Percentiles rank a stretch among this genome's conserved stretches.
phyloP scores from a whole-genome alignment of 2,329 filamentous ascomycete genomes.

The Neospermospora avenae region DNA sequence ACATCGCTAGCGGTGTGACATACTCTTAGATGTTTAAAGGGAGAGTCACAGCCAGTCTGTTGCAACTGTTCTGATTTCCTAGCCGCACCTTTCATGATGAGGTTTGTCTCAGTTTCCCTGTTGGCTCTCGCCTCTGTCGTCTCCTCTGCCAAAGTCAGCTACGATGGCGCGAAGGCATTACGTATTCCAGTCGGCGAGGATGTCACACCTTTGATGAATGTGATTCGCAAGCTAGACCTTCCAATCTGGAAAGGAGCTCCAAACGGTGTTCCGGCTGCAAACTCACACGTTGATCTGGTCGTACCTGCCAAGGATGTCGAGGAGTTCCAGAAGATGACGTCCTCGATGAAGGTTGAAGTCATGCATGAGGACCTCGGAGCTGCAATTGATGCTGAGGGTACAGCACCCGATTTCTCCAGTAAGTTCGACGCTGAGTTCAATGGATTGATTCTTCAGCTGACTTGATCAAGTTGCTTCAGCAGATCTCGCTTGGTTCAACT shows the following conservation, averaged over 20 bases:
- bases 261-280: slow-evolving; percentile 20
- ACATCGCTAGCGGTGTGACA: not conserved
- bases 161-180: slow-evolving; percentile 42
- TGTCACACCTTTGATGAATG: slow-evolving; percentile 34
- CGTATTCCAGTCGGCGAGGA: slow-evolving; percentile 38
- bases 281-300: slow-evolving; percentile 41
- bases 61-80: not conserved
- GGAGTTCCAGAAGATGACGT: slow-evolving; percentile 38
- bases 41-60: too few relatives aligned
- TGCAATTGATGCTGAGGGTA: slow-evolving; percentile 41
- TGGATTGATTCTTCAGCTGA: not conserved
- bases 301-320: slow-evolving; percentile 39
- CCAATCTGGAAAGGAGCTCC: slow-evolving; percentile 38
- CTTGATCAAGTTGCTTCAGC: slow-evolving; percentile 24
- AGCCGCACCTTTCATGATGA: not conserved
- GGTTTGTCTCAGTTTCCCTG: not conserved
- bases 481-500: slow-evolving; percentile 47
- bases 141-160: slow-evolving; percentile 32
- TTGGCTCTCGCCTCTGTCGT: not conserved
- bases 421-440: not conserved
- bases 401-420: slow-evolving; percentile 7
- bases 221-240: slow-evolving; percentile 37
- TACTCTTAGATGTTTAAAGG: too few relatives aligned
- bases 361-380: slow-evolving; percentile 44
- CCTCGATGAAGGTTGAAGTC: slow-evolving; percentile 32